phyloP scores from a whole-genome alignment of 2,329 filamentous ascomycete species.

The Fusarium sp. region DNA sequence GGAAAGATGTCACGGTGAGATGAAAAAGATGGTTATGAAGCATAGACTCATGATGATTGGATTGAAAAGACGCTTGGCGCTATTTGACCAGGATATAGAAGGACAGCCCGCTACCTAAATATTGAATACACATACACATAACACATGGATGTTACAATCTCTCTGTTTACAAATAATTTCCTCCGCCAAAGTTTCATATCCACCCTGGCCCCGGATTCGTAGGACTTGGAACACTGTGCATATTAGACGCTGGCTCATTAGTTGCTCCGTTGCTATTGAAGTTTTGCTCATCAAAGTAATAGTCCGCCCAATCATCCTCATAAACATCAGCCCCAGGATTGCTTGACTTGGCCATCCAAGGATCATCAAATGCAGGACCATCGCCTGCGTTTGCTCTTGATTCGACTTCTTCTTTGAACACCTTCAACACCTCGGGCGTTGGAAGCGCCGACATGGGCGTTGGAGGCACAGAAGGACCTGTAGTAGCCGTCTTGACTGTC shows the following conservation, averaged over 20 bases:
- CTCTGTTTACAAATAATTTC: slow-evolving; percentile 6
- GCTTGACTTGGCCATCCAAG: slow-evolving; percentile 22
- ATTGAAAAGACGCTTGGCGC: slow-evolving; percentile 30
- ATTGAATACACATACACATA: slow-evolving; percentile 20
- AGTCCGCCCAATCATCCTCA: slow-evolving; percentile 51
- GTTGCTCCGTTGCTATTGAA: slow-evolving; percentile 24
- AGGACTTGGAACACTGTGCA: slow-evolving; percentile 39
- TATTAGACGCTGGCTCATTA: slow-evolving; percentile 14
- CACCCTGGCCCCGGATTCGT: slow-evolving; percentile 43
- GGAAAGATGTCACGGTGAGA: slow-evolving; percentile 37
- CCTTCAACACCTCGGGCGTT: slow-evolving; percentile 43
- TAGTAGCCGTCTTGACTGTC: slow-evolving; percentile 18
- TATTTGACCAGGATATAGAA: slow-evolving; percentile 32
- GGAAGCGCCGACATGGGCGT: slow-evolving; percentile 42
- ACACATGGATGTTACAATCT: slow-evolving; percentile 22
- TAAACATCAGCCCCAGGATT: slow-evolving; percentile 37
- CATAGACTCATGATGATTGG: slow-evolving; percentile 34
- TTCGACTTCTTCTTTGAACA: slow-evolving; percentile 35
- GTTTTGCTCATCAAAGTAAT: slow-evolving; percentile 51
- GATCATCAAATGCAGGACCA: slow-evolving; percentile 29
- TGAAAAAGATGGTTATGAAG: slow-evolving; percentile 34
- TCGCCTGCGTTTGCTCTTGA: slow-evolving; percentile 9
- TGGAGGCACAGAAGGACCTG: slow-evolving; percentile 18
- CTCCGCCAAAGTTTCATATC: slow-evolving; percentile 33
- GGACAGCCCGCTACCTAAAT: slow-evolving; percentile 31